These are phyloP conservation scores for Niebla homalea DNA, from an alignment of 495 filamentous ascomycete species.

Conservation along the genomic window DNA sequence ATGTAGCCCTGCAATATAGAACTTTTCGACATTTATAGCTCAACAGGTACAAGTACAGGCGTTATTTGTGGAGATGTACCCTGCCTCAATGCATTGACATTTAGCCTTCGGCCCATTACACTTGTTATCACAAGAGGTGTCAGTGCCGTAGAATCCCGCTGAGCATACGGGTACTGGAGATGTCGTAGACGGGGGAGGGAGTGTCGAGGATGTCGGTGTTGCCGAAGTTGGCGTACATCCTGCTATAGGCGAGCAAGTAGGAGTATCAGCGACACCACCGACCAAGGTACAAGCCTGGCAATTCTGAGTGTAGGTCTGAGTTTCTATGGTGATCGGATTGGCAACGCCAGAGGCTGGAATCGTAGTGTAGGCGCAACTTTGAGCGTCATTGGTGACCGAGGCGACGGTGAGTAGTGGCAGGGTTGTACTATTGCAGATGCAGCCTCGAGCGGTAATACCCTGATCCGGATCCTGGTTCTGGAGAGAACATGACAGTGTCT, in stretches of 20 bases:
- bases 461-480: background rate
- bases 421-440: background rate
- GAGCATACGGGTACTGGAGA: background rate
- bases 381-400: background rate
- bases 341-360: background rate
- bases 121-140: background rate
- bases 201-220: background rate
- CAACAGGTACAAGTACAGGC: no score
- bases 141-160: background rate
- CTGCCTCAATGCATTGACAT: background rate
- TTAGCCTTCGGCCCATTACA: background rate
- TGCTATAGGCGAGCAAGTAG: background rate
- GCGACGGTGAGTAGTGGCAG: constrained; percentile 1
- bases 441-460: background rate
- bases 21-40: no score
- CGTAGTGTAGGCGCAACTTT: constrained; percentile 3
- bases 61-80: background rate
- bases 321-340: background rate
- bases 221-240: constrained; percentile 20
- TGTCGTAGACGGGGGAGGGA: background rate
- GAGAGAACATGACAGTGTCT: background rate
- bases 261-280: background rate
- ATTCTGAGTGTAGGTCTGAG: background rate
- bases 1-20: no score
- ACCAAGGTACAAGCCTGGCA: background rate